Evolutionary conservation across 2,329 filamentous ascomycete genomes (phyloP).

Genomic region (Botrytis hyacinthi): DNA sequence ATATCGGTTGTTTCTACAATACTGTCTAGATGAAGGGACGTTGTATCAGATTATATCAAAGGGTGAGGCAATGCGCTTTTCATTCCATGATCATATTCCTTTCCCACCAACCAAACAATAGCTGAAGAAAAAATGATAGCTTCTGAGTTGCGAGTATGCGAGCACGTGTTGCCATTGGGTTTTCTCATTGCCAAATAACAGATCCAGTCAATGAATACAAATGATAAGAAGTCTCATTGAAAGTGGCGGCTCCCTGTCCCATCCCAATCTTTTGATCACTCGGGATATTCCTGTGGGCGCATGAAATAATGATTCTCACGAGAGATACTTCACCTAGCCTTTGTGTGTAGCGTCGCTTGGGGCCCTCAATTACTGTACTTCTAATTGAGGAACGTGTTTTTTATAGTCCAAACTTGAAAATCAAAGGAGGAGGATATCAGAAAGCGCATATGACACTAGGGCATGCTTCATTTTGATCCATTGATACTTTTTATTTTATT

Average conservation of each 20-base stretch:
- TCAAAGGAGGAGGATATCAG: no score
- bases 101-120: background rate
- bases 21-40: no score
- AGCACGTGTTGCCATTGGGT: background rate
- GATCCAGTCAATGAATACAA: background rate
- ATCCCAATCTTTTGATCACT: background rate
- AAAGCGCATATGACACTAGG: background rate
- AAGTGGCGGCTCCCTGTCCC: background rate
- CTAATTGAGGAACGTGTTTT: background rate
- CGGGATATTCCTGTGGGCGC: background rate
- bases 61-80: no score
- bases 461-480: background rate
- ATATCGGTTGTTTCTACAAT: no score
- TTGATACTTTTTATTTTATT: no score
- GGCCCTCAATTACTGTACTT: background rate
- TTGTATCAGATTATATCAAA: background rate
- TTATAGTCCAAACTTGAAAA: background rate
- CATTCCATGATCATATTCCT: background rate
- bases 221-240: background rate
- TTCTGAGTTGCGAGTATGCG: no score
- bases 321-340: background rate
- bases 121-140: background rate
- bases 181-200: background rate
- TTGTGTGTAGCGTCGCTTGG: no score
- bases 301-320: no score